Evolutionary conservation across 176 grass and related monocot species (phyloP).

Genomic region (Cenchrus fungigraminus): DNA sequence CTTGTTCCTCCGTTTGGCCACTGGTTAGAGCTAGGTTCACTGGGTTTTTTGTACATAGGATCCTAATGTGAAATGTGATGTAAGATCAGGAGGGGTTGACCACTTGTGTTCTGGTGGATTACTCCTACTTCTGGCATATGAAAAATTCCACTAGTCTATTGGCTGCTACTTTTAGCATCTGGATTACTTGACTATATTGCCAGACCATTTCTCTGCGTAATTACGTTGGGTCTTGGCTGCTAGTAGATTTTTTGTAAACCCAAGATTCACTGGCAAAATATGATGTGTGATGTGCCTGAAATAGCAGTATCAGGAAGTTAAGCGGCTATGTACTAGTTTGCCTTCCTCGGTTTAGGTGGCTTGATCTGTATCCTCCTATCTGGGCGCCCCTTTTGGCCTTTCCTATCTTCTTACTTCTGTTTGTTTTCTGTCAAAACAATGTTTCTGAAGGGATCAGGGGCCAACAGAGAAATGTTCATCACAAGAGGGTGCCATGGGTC

Average conservation of each 20-base stretch:
- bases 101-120: not conserved
- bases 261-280: not conserved
- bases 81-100: not conserved
- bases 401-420: not conserved
- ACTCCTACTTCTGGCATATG: not conserved
- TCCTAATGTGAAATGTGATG: not conserved
- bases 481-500: constrained; percentile 31
- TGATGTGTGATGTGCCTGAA: not conserved
- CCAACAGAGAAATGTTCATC: constrained; percentile 18
- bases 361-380: not conserved
- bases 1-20: not conserved
- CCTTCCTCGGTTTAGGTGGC: not conserved
- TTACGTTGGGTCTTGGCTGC: not conserved
- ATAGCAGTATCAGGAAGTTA: not conserved
- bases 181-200: not conserved
- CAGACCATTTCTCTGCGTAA: not conserved
- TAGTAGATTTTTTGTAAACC: not conserved
- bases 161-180: not conserved
- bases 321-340: not conserved
- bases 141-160: not conserved
- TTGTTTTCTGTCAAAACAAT: constrained; percentile 30
- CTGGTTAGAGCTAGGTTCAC: not conserved
- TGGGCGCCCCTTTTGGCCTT: not conserved
- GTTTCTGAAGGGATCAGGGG: constrained; percentile 39
- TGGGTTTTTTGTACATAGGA: not conserved